phyloP scores from a whole-genome alignment of 164 flowering plant genomes.

The Stephania yunnanensis region DNA sequence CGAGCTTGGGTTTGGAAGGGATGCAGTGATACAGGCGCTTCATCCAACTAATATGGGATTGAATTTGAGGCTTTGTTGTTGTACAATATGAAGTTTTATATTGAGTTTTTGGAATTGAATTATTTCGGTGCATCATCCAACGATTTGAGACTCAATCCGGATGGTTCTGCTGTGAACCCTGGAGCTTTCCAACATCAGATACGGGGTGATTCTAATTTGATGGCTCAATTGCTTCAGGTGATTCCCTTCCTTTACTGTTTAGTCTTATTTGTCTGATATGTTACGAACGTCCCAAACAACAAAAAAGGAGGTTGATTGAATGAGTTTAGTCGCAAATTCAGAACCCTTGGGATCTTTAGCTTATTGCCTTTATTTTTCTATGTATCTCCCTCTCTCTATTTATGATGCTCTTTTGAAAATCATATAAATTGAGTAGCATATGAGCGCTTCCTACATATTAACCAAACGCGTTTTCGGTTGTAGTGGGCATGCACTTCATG shows the following conservation, averaged over 20 bases:
- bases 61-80: too few relatives aligned
- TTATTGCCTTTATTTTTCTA: too few relatives aligned
- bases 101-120: not conserved
- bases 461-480: not conserved
- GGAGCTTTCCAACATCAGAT: slow-evolving; percentile 79
- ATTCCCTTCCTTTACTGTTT: not conserved
- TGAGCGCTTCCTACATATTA: not conserved
- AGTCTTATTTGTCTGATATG: not conserved
- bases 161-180: slow-evolving; percentile 95
- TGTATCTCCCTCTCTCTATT: too few relatives aligned
- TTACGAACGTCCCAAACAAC: too few relatives aligned
- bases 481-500: not conserved
- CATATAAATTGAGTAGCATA: too few relatives aligned
- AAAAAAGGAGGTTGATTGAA: too few relatives aligned
- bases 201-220: slow-evolving; percentile 56
- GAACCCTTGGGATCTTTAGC: too few relatives aligned
- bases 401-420: too few relatives aligned
- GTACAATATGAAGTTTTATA: not conserved
- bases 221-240: slow-evolving; percentile 88
- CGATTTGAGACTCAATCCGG: slow-evolving; percentile 57
- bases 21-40: too few relatives aligned
- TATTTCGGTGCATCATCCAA: slow-evolving; percentile 47
- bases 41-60: too few relatives aligned
- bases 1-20: too few relatives aligned
- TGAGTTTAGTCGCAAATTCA: too few relatives aligned